Evolutionary conservation across 2,329 filamentous ascomycete genomes (phyloP).

Genomic region (Tolypocladium pustulatum): DNA sequence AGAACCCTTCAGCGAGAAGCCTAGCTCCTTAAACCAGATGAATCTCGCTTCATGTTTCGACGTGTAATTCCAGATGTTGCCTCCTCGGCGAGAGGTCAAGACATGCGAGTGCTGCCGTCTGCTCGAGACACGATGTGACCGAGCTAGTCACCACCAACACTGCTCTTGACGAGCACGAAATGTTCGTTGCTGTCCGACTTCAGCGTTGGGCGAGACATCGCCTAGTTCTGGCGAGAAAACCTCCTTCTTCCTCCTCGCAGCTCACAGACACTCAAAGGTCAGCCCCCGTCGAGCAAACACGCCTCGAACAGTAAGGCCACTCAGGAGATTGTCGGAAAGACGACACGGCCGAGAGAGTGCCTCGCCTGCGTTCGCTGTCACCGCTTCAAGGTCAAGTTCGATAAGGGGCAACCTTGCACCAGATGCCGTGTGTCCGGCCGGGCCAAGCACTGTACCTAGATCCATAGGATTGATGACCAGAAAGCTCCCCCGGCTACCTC

Average conservation of each 20-base stretch:
- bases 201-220: not conserved
- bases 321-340: not conserved
- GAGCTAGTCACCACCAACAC: not conserved
- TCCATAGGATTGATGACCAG: not conserved
- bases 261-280: not conserved
- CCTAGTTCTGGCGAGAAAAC: not conserved
- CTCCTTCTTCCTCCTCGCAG: not conserved
- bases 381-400: conserved; percentile 2
- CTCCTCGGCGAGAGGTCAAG: not conserved
- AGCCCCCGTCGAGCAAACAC: not conserved
- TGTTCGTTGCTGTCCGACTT: not conserved
- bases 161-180: not conserved
- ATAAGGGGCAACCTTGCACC: conserved; percentile 5
- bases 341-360: conserved; percentile 1
- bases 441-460: conserved; percentile 3
- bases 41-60: too few species aligned
- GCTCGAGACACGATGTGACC: not conserved
- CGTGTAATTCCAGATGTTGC: not conserved
- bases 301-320: not conserved
- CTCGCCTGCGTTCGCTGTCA: conserved; percentile 6
- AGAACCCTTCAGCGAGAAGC: not conserved
- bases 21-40: too few species aligned
- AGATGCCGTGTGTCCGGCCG: conserved; percentile 2
- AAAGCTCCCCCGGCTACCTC: not conserved
- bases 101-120: not conserved